Evolutionary conservation across 1,139 yeast genomes (phyloP).

Genomic region (Suhomyces wounanorum): DNA sequence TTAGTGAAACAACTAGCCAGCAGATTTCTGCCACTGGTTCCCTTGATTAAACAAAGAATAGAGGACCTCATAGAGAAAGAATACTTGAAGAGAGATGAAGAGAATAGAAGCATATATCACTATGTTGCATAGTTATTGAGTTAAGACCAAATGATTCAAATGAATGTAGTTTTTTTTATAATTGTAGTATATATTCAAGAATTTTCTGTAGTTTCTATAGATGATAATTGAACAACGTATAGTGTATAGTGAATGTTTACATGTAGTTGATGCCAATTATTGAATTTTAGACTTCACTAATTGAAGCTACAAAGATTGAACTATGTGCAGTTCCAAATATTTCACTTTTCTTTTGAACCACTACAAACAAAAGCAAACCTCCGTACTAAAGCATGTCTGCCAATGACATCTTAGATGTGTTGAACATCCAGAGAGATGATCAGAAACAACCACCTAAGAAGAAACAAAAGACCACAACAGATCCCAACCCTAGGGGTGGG

Average conservation of each 20-base stretch:
- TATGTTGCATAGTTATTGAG: constrained; percentile 58
- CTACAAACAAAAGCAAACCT: not conserved
- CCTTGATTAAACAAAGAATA: constrained; percentile 73
- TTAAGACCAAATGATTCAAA: not conserved
- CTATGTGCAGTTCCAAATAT: not conserved
- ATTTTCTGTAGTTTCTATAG: too few relatives aligned
- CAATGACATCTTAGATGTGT: constrained; percentile 74
- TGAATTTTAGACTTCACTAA: too few relatives aligned
- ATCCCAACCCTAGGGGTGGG: constrained; percentile 53
- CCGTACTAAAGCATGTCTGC: constrained; percentile 39
- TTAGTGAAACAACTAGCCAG: constrained; percentile 61
- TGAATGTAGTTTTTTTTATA: too few relatives aligned
- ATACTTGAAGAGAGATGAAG: constrained; percentile 72
- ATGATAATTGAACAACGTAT: too few relatives aligned
- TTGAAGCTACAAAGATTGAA: too few relatives aligned
- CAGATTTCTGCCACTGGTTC: constrained; percentile 70
- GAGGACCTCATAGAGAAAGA: constrained; percentile 82
- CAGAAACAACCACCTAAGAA: constrained; percentile 39
- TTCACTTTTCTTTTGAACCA: not conserved
- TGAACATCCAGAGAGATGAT: constrained; percentile 59
- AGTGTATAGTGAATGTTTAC: too few relatives aligned
- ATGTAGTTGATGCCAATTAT: too few relatives aligned
- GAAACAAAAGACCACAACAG: constrained; percentile 35
- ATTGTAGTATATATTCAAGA: too few relatives aligned
- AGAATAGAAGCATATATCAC: constrained; percentile 62